A percentile compares a stretch with the other conserved stretches of the same genome.
phyloP scores from a whole-genome alignment of 106 monocot species.

The Dioscorea zingiberensis region DNA sequence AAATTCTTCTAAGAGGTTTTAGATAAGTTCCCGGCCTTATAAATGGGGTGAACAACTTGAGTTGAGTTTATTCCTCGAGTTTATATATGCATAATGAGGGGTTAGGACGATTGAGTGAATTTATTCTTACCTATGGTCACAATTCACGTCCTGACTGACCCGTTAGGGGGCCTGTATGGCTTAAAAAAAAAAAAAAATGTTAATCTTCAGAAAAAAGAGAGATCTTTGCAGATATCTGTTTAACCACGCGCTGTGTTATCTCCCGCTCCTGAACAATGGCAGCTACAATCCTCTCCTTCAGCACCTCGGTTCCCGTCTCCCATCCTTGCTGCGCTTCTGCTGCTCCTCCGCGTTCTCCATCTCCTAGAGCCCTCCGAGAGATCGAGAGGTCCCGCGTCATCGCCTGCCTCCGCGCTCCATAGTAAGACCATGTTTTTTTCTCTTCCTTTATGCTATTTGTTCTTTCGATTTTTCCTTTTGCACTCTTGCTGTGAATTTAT shows the following conservation, averaged over 20 bases:
- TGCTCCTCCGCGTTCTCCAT: background rate
- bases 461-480: background rate
- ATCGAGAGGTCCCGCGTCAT: conserved; percentile 61
- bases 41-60: too few relatives aligned
- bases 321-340: background rate
- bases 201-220: too few relatives aligned
- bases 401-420: conserved; percentile 74
- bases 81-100: too few relatives aligned
- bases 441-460: background rate
- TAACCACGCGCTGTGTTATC: background rate
- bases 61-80: too few relatives aligned
- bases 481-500: background rate
- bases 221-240: too few relatives aligned
- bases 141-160: too few relatives aligned
- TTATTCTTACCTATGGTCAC: too few relatives aligned
- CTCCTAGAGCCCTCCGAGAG: conserved; percentile 23
- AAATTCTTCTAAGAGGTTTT: too few relatives aligned
- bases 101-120: too few relatives aligned
- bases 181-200: too few relatives aligned
- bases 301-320: background rate
- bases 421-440: conserved; percentile 24
- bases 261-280: conserved; percentile 3
- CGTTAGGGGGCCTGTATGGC: too few relatives aligned
- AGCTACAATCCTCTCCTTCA: background rate
- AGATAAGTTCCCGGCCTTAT: too few relatives aligned